Base-by-base conservation (phyloP, 1,284 basidiomycete genomes). In the Volvariella surrecta region DNA sequence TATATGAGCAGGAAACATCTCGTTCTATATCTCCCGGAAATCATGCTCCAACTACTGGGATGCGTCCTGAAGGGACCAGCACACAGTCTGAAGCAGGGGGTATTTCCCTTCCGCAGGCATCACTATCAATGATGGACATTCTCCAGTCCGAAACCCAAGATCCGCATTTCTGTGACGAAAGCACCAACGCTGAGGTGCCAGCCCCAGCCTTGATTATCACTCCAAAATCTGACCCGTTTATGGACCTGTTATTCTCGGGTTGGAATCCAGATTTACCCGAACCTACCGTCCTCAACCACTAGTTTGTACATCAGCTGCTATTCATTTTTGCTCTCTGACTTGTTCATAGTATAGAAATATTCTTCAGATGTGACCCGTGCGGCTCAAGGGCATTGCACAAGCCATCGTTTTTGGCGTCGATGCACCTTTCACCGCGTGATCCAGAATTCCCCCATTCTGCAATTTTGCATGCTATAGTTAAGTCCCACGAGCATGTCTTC, bases 251-350 rank as follows among this genome's bases (percentile, higher is more conserved):
- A 16, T 76, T 79, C 53, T 71, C 76, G 16, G 87, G 86, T 3
- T 89, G 87, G 87, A 84, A 88, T 61, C 73, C 83, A 37, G 84
- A 89, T 52, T 67, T 89, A 11, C 86, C 86, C 32, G 79, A 84
- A 52, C 85, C 81, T 34, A 61, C 72, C 18, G 70, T 76, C 11
- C 67, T 89, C 37, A 74, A 76, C 50, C 83, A 86, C 60, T 83
- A 85, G 86, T 89, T 37, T 51, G 47, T 20, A 45, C 20, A 34
- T 48, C 51, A 22, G 48, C 24, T 38, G 31, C 31, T 16, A 37
- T 15, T 40, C 45, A 44, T 32, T 45, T 24, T 20, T 30, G 24
- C 45, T 49, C 32, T 39, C 40, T 51, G 32, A 52, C 39, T 20
- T 43, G 20, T 44, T 46, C 48, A 3, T 49, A 89, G 87, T 50